These are phyloP conservation scores for Meripilus lineatus DNA, from an alignment of 1,284 basidiomycete genomes.

Conservation along the genomic window DNA sequence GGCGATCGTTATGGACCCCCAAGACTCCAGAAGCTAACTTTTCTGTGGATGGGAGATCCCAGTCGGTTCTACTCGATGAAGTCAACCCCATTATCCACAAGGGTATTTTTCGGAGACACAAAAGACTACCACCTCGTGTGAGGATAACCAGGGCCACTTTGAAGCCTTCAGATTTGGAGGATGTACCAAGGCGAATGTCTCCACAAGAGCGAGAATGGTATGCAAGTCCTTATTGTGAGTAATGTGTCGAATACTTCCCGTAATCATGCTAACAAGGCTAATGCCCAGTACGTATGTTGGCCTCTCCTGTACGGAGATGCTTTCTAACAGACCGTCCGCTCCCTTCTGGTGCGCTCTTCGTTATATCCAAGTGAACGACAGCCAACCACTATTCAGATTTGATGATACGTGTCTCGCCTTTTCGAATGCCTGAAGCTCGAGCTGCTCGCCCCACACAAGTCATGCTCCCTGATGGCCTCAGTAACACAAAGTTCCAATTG, in stretches of 20 bases:
- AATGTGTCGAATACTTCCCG: too few species aligned
- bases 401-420: conserved; percentile 53
- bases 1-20: conserved; percentile 17
- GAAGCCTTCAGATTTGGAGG: too few species aligned
- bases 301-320: conserved; percentile 56
- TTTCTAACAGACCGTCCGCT: conserved; percentile 43
- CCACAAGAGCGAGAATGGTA: conserved; percentile 57
- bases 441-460: conserved; percentile 11
- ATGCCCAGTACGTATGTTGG: conserved; percentile 64
- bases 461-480: conserved; percentile 62
- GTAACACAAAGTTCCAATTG: conserved; percentile 55
- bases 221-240: conserved; percentile 71
- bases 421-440: conserved; percentile 34
- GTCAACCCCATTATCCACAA: conserved; percentile 48
- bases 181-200: conserved; percentile 52
- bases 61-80: conserved; percentile 53
- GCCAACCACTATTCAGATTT: too few species aligned
- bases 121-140: conserved; percentile 47
- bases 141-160: conserved; percentile 21
- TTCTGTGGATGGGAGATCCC: conserved; percentile 34
- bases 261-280: too few species aligned
- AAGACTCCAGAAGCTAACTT: conserved; percentile 38
- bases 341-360: conserved; percentile 45
- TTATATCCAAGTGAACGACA: too few species aligned
- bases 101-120: conserved; percentile 45